Evolutionary conservation across 371 early-diverging fungal genomes (phyloP), one percentile per base, ranked within the genome.

Genomic region (Apophysomyces ossiformis): DNA sequence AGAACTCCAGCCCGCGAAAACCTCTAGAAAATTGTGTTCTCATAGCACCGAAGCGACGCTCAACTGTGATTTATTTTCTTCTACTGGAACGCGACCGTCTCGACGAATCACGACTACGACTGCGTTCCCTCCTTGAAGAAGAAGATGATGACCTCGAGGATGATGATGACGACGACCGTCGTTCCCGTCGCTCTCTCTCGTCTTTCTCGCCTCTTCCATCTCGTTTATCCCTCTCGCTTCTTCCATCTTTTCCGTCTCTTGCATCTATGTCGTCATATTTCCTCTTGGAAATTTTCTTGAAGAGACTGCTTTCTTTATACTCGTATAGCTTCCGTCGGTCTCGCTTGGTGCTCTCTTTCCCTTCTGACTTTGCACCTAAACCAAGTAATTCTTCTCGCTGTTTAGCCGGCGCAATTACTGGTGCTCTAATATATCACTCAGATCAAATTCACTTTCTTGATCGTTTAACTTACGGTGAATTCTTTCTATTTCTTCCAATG

Each of bases 361-460:
- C 82, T 61, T 77, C 83, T 18, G 90, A 80, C 60, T 85, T 89
- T 1, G 94, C 94, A 11, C 94, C 94, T 32, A 93, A 74, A 4
- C 94, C 94, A 7, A 93, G 71, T 13, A 92, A 72, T 37, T 85
- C 85, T 47, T 91, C 91, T 72, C 93, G 83, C 35, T 89, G 82
- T 64, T 88, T 83, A 32, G 73, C 68, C 7, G 71, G 75, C 39
- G 60, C 46, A 15, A 75, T 61, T 56, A 81, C 70, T n/a, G 83
- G 79, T 9, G 75, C 68, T 36, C 72, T 65, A 76, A 56, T 58
- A 57, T 47, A 13, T 7, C 21, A 26, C 9, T 26, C 18, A 21
- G n/a, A 57, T 35, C 5, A 36, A 16, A 62, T 56, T 37, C 47
- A 43, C 16, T 47, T 12, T 37, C 45, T 60, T 37, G 13, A 15